A percentile compares a stretch with the other conserved stretches of the same genome.
Conservation (phyloP, 352 stramenopile species). For the Globisporangium lucens region DNA sequence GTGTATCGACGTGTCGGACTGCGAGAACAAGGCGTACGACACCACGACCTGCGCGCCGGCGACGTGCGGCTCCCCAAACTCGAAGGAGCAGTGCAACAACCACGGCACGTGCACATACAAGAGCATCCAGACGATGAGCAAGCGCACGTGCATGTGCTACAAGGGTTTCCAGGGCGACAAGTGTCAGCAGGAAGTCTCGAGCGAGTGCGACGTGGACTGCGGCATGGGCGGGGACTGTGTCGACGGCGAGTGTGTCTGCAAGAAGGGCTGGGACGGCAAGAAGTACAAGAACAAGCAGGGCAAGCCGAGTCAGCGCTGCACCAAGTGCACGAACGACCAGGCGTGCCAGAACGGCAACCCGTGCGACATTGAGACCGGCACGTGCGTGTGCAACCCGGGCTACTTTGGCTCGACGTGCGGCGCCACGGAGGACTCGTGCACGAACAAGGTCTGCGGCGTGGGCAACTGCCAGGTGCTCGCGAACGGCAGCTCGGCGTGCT, state of each 20-base stretch:
- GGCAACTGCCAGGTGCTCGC: constrained; percentile 19
- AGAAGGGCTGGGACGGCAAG: constrained; percentile 34
- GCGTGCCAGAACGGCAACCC: constrained; percentile 32
- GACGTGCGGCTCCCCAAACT: constrained; percentile 35
- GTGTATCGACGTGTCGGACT: constrained; percentile 58
- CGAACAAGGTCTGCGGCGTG: constrained; percentile 23
- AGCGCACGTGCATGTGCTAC: constrained; percentile 56
- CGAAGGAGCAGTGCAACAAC: constrained; percentile 57
- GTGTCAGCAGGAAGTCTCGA: constrained; percentile 23
- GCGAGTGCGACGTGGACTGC: constrained; percentile 37
- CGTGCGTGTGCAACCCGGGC: constrained; percentile 28
- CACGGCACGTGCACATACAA: constrained; percentile 76
- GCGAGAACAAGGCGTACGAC: constrained; percentile 44
- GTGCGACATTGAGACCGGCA: constrained; percentile 24
- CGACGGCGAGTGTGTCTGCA: constrained; percentile 29
- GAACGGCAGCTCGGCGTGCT: constrained; percentile 25
- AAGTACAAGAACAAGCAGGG: constrained; percentile 26
- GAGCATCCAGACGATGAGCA: constrained; percentile 54
- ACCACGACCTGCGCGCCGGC: constrained; percentile 27
- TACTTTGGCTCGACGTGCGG: constrained; percentile 33
- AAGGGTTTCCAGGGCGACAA: constrained; percentile 29
- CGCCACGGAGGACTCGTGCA: constrained; percentile 24
- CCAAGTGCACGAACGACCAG: constrained; percentile 36
- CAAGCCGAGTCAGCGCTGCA: constrained; percentile 27
- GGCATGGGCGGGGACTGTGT: constrained; percentile 33